phyloP scores from a whole-genome alignment of 306 rosid genomes.

The Quercus alba region DNA sequence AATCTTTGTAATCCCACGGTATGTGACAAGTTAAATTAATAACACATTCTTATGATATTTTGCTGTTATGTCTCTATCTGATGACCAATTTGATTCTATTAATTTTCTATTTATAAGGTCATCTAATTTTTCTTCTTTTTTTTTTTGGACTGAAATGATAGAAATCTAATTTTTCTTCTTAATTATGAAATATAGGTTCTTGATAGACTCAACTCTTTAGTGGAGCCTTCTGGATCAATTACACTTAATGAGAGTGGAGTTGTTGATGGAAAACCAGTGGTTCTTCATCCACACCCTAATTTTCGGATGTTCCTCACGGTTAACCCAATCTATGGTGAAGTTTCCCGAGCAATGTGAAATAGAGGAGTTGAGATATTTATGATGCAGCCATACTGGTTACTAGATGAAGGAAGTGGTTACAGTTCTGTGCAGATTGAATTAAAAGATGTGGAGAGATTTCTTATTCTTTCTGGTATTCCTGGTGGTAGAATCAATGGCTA shows the following conservation, averaged over 20 bases:
- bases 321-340: constrained; percentile 81
- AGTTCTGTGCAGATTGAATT: constrained; percentile 38
- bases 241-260: constrained; percentile 82
- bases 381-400: constrained; percentile 41
- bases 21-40: constrained; percentile 15
- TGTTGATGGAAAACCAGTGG: constrained; percentile 76
- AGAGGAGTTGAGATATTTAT: constrained; percentile 94
- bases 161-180: constrained; percentile 3
- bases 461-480: constrained; percentile 66
- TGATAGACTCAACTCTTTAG: constrained; percentile 95
- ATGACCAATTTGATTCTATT: background rate
- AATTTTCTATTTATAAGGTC: background rate
- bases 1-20: constrained; percentile 95
- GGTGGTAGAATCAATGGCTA: constrained; percentile 61
- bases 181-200: constrained; percentile 49
- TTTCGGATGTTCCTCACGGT: constrained; percentile 91
- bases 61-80: background rate
- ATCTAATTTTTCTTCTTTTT: background rate
- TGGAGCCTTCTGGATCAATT: constrained; percentile 83
- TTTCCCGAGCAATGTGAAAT: constrained; percentile 95
- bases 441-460: constrained; percentile 64
- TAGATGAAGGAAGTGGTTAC: constrained; percentile 33
- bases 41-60: no score
- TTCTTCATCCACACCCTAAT: constrained; percentile 74
- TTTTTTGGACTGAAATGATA: no score